Evolutionary conservation across 2,329 filamentous ascomycete genomes (phyloP).

Genomic region (Didymella sp.): DNA sequence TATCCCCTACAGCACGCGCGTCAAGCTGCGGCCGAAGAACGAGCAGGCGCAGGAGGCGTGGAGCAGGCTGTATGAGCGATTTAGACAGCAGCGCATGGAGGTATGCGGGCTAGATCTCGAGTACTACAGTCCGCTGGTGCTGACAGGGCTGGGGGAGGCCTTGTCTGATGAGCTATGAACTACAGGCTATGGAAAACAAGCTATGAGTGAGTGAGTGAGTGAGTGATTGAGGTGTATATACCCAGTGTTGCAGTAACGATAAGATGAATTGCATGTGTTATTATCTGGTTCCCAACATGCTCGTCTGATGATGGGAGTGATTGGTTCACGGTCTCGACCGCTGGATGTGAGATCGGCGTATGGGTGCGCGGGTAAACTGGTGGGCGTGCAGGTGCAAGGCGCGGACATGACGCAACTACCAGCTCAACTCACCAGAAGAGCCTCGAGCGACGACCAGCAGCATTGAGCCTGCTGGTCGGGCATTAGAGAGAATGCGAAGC

Average conservation of each 20-base stretch:
- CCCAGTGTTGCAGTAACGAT: background rate
- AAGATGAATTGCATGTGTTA: background rate
- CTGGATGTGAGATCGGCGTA: no score
- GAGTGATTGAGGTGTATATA: no score
- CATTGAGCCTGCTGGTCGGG: background rate
- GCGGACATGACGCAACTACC: background rate
- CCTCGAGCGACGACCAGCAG: background rate
- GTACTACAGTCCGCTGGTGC: slow-evolving; percentile 43
- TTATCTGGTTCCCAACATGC: no score
- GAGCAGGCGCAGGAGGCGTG: slow-evolving; percentile 57
- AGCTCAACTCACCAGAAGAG: background rate
- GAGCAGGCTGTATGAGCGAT: slow-evolving; percentile 58
- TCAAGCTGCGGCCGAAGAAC: slow-evolving; percentile 53
- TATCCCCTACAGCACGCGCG: slow-evolving; percentile 53
- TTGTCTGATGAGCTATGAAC: slow-evolving; percentile 8
- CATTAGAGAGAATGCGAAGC: background rate
- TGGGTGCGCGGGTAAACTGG: no score
- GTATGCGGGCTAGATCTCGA: slow-evolving; percentile 62
- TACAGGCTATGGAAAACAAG: background rate
- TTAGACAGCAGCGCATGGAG: slow-evolving; percentile 59
- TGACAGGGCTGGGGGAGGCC: slow-evolving; percentile 16
- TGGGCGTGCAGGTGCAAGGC: background rate
- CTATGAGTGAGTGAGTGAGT: no score
- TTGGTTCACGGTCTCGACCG: background rate
- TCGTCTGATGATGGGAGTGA: no score